These are phyloP conservation scores for Micractinium conductrix DNA, from an alignment of 139 green algal species.

Conservation along the genomic window DNA sequence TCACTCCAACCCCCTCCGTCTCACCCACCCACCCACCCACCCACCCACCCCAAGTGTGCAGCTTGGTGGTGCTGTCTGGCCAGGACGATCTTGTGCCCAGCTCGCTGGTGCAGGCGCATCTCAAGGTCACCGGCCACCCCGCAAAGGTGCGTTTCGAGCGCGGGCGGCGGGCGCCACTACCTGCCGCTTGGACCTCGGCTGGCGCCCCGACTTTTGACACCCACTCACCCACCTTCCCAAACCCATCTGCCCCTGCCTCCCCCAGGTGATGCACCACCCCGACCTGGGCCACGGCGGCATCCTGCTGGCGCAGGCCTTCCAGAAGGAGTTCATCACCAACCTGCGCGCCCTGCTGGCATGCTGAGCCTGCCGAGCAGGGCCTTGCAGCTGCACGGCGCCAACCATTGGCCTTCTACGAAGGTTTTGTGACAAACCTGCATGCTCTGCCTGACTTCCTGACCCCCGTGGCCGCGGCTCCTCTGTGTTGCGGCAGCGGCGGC, in stretches of 20 bases:
- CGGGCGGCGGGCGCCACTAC: too few species aligned
- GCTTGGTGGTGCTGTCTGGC: constrained; percentile 44
- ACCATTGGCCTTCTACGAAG: not conserved
- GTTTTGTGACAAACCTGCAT: not conserved
- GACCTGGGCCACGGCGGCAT: constrained; percentile 58
- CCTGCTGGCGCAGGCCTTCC: constrained; percentile 45
- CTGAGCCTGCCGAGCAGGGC: too few species aligned
- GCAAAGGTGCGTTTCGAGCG: constrained; percentile 21
- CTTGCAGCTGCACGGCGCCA: too few species aligned
- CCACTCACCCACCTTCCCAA: not conserved
- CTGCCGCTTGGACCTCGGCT: too few species aligned
- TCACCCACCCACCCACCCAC: too few species aligned
- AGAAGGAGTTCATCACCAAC: constrained; percentile 33
- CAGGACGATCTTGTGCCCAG: constrained; percentile 61
- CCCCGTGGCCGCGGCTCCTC: too few species aligned
- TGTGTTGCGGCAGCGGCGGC: too few species aligned
- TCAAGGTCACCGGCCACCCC: constrained; percentile 26
- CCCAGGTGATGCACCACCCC: constrained; percentile 53
- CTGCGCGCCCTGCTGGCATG: constrained; percentile 31
- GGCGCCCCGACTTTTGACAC: too few species aligned
- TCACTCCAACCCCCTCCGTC: too few species aligned
- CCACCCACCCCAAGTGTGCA: too few species aligned
- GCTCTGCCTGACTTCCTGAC: too few species aligned
- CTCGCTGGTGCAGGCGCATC: constrained; percentile 46
- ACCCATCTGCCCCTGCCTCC: not conserved